These are phyloP conservation scores for Rhynchosporium secalis DNA, from an alignment of 2,329 filamentous ascomycete genomes.

Conservation along the genomic window DNA sequence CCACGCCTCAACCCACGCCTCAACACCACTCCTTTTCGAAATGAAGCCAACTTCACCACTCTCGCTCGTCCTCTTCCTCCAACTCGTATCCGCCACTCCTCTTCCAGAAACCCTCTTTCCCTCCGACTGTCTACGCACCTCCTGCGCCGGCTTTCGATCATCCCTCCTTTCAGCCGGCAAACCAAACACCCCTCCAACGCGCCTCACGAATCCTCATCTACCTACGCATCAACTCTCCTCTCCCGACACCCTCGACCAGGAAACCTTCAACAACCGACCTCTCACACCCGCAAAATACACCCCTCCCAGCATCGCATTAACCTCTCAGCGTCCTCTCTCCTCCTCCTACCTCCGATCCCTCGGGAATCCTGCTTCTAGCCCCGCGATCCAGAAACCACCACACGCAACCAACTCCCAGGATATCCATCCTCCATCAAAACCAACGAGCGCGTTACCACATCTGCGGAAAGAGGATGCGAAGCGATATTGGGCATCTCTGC, in stretches of 20 bases:
- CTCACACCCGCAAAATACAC: slow-evolving; percentile 28
- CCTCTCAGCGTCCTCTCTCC: slow-evolving; percentile 27
- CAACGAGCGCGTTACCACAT: slow-evolving; percentile 30
- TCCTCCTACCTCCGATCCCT: slow-evolving; percentile 33
- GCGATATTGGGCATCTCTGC: slow-evolving; percentile 31
- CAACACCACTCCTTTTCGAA: slow-evolving; percentile 3
- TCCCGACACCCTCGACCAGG: slow-evolving; percentile 16
- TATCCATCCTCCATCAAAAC: slow-evolving; percentile 27
- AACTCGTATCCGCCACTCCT: slow-evolving; percentile 26
- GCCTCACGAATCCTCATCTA: slow-evolving; percentile 31
- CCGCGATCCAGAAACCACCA: slow-evolving; percentile 18
- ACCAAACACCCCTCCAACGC: slow-evolving; percentile 24
- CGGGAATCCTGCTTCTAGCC: slow-evolving; percentile 13
- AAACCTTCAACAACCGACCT: slow-evolving; percentile 33
- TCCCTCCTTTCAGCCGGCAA: slow-evolving; percentile 18
- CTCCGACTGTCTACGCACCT: slow-evolving; percentile 16
- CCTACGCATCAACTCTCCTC: slow-evolving; percentile 30
- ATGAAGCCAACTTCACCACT: slow-evolving; percentile 34
- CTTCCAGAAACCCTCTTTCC: slow-evolving; percentile 19
- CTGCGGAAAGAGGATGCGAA: slow-evolving; percentile 31
- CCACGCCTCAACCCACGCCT: neutral
- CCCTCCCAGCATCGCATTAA: slow-evolving; percentile 31
- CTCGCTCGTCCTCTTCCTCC: slow-evolving; percentile 34
- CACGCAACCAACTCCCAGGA: neutral
- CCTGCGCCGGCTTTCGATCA: slow-evolving; percentile 19